Evolutionary conservation across 2,329 filamentous ascomycete genomes (phyloP).

Genomic region (Cytospora chrysosperma): DNA sequence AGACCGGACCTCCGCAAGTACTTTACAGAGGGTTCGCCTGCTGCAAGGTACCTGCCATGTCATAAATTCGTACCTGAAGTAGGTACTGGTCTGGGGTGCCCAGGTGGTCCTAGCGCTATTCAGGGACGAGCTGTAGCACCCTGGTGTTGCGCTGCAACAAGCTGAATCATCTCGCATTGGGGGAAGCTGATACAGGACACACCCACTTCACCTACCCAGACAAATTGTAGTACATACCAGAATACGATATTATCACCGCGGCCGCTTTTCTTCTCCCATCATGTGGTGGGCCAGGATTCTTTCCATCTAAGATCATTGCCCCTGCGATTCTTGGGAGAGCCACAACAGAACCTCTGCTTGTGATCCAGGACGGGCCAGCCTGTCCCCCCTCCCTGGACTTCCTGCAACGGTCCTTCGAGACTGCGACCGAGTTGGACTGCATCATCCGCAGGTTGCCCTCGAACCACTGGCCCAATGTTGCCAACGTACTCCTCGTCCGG

Average conservation of each 20-base stretch:
- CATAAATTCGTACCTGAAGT: background rate
- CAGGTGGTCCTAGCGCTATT: slow-evolving; percentile 9
- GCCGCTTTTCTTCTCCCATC: background rate
- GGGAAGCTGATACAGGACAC: slow-evolving; percentile 21
- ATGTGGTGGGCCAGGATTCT: slow-evolving; percentile 18
- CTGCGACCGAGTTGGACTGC: slow-evolving; percentile 14
- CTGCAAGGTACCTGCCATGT: background rate
- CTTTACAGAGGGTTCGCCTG: background rate
- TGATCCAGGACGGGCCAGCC: slow-evolving; percentile 23
- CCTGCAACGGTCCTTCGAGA: slow-evolving; percentile 23
- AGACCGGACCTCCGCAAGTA: slow-evolving; percentile 1
- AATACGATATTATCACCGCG: slow-evolving; percentile 15
- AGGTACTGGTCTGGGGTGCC: background rate
- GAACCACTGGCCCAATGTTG: slow-evolving; percentile 46
- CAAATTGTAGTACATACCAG: slow-evolving; percentile 9
- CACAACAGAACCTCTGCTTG: slow-evolving; percentile 3
- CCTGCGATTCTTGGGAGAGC: slow-evolving; percentile 13
- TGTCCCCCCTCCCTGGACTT: slow-evolving; percentile 17
- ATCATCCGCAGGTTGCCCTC: background rate
- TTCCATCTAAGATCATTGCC: slow-evolving; percentile 17
- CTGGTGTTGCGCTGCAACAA: background rate
- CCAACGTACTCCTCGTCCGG: slow-evolving; percentile 56
- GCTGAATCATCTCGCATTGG: slow-evolving; percentile 20
- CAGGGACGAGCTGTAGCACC: slow-evolving; percentile 5
- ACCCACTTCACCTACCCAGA: background rate